Conservation (phyloP, 1,139 yeast genomes). For the Taiozyma sp. region DNA sequence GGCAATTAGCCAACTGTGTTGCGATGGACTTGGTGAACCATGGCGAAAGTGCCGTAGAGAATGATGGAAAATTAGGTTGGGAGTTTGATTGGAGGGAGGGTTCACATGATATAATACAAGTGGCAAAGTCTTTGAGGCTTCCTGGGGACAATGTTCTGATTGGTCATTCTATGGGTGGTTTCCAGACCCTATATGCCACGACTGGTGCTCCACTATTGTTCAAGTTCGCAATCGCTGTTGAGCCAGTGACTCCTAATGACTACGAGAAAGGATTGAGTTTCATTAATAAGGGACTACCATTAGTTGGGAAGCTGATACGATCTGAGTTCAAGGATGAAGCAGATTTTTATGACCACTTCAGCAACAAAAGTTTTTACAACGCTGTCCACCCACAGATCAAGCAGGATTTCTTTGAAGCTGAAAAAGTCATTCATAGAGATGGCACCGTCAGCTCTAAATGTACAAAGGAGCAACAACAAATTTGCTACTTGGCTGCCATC, state of each 20-base stretch:
- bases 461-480: constrained; percentile 39
- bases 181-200: constrained; percentile 44
- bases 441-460: constrained; percentile 36
- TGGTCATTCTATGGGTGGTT: constrained; percentile 81
- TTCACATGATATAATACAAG: constrained; percentile 47
- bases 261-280: constrained; percentile 19
- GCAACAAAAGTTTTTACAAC: constrained; percentile 38
- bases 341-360: constrained; percentile 40
- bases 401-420: constrained; percentile 40
- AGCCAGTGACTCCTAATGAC: constrained; percentile 47
- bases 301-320: constrained; percentile 17
- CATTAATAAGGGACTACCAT: constrained; percentile 13
- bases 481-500: constrained; percentile 41
- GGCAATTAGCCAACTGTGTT: constrained; percentile 36
- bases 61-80: constrained; percentile 49
- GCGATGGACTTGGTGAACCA: constrained; percentile 57
- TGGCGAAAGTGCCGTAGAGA: constrained; percentile 59
- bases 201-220: constrained; percentile 47
- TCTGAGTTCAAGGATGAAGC: constrained; percentile 30
- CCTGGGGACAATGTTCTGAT: constrained; percentile 39
- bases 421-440: constrained; percentile 27
- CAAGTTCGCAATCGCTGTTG: constrained; percentile 52
- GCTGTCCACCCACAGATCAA: constrained; percentile 41
- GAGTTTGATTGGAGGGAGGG: constrained; percentile 60
- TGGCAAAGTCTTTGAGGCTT: constrained; percentile 41